Base-by-base conservation (phyloP, 2,329 filamentous ascomycete species). In the Venturia asperata region DNA sequence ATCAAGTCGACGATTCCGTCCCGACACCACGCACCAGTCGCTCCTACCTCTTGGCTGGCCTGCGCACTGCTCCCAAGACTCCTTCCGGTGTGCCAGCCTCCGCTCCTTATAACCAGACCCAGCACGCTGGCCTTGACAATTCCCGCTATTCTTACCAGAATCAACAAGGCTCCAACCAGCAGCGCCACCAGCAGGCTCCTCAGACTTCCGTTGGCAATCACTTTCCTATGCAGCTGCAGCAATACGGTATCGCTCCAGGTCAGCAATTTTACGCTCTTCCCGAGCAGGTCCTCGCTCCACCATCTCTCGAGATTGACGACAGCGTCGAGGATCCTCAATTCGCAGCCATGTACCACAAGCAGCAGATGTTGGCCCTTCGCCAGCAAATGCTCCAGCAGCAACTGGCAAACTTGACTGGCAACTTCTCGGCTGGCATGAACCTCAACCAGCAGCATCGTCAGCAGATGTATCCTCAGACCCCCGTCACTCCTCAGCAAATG, bases 21-120 rank as follows among this genome's bases (percentile, higher is more conserved):
- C 96, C 92, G 64, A 94, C 65, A 17, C 64, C 93, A 67, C 89
- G 93, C 73, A 97, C 93, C 64, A 96, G 92, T 77, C 91, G 94
- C 70, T 95, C 92, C 69, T 94, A 99, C 74, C 84, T 99, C 69
- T 86, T 99, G 72, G 93, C 93, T 67, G 93, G 93, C 66, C 83
- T 99, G 67, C 87, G 94, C 74, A 99, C 94, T 68, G 92, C 92
- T 62, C 94, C 94, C 45, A 97, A 96, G 82, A 92, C 89, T 61
- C 85, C 87, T 24, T 84, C 87, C 47, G 52, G 52, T 15, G 87
- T 86, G 58, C 87, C 88, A 71, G 82, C 85, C 52, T 85, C 84
- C 68, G 82, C 84, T 71, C 84, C 85, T 66, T 84, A 84, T 68
- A 80, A 82, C 67, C 84, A 87, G 74, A 79, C 73, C 67, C 79